These are phyloP conservation scores for Heliosperma pusillum DNA, from an alignment of 148 eudicot species.

Conservation along the genomic window DNA sequence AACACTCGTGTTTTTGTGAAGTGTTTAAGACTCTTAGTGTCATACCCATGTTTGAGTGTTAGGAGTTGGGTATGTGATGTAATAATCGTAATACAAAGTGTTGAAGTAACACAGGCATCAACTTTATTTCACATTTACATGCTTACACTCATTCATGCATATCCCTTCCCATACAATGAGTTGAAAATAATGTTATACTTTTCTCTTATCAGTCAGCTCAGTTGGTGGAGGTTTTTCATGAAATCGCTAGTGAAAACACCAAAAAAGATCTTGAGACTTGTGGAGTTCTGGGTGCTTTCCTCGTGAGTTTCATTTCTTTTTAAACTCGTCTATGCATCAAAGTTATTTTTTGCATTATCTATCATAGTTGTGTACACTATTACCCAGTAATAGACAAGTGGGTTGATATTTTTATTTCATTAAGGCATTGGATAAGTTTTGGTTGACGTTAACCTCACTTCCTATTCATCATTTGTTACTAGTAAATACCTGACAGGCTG, in stretches of 20 bases:
- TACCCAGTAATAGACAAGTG: not conserved
- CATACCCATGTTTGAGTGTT: not conserved
- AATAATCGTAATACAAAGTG: too few relatives aligned
- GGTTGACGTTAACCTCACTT: too few relatives aligned
- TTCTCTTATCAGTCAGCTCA: slow-evolving; percentile 42
- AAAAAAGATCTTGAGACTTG: slow-evolving; percentile 75
- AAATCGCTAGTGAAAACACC: slow-evolving; percentile 55
- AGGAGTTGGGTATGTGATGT: too few relatives aligned
- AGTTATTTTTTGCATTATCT: not conserved
- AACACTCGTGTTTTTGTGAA: too few relatives aligned
- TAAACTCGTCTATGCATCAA: not conserved
- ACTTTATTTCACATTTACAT: too few relatives aligned
- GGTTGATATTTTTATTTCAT: not conserved
- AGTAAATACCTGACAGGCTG: too few relatives aligned
- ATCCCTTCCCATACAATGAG: not conserved
- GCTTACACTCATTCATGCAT: not conserved
- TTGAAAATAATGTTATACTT: slow-evolving; percentile 1
- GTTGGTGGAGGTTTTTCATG: slow-evolving; percentile 56
- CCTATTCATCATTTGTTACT: too few relatives aligned
- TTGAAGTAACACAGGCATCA: too few relatives aligned
- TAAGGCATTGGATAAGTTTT: too few relatives aligned
- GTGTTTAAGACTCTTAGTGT: too few relatives aligned
- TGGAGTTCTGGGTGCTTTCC: slow-evolving; percentile 80
- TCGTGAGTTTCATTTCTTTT: slow-evolving; percentile 41
- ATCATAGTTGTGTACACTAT: not conserved